These are phyloP conservation scores for Lentinula sp. DNA, from an alignment of 768 basidiomycete species.

Conservation along the genomic window DNA sequence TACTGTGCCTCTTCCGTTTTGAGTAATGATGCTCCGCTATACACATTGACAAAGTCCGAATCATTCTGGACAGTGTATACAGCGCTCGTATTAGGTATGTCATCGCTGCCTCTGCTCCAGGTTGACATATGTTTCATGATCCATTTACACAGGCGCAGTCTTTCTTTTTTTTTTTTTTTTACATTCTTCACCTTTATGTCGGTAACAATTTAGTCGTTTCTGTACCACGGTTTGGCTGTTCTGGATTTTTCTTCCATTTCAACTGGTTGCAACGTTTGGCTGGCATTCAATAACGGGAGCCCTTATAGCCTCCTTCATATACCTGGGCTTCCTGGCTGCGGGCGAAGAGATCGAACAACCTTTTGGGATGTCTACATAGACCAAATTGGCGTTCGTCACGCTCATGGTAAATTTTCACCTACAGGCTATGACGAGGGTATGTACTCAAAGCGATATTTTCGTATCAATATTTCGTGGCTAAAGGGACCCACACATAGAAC, in stretches of 20 bases:
- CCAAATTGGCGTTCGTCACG: not conserved
- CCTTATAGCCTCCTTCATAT: conserved; percentile 61
- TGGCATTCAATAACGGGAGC: conserved; percentile 66
- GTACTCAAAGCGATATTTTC: conserved; percentile 10
- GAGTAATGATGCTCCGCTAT: conserved; percentile 18
- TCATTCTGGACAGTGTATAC: conserved; percentile 36
- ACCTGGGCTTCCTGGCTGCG: conserved; percentile 67
- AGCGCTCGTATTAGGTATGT: conserved; percentile 39
- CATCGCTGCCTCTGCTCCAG: not conserved
- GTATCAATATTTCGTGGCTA: not conserved
- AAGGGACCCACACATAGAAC: conserved; percentile 29
- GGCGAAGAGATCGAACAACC: conserved; percentile 69
- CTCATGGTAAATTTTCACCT: not conserved
- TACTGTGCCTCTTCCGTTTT: conserved; percentile 65
- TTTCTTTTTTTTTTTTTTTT: conserved; percentile 17
- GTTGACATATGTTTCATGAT: not conserved
- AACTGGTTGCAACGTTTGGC: conserved; percentile 53
- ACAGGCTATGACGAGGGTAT: conserved; percentile 55
- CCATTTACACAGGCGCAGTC: conserved; percentile 13
- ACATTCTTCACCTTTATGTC: not conserved
- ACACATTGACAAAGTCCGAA: not conserved
- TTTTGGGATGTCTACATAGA: conserved; percentile 41
- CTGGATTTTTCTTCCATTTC: conserved; percentile 73
- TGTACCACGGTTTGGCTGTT: conserved; percentile 63
- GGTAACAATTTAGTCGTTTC: not conserved